Evolutionary conservation across 2,329 filamentous ascomycete genomes (phyloP).

Genomic region (Cytospora leucostoma): DNA sequence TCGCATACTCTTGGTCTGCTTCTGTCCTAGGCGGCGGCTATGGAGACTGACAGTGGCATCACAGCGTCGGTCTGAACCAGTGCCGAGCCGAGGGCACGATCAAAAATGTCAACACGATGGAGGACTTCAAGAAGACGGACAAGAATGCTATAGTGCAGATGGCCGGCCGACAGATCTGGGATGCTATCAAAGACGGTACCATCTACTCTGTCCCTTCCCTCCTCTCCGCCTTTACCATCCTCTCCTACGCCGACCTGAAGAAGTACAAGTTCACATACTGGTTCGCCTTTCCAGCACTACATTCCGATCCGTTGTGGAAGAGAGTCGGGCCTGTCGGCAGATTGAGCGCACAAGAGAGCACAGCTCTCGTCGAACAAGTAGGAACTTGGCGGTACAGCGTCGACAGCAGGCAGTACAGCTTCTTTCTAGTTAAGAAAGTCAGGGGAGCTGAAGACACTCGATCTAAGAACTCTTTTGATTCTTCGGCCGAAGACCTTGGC

Average conservation of each 20-base stretch:
- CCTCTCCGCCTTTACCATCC: slow-evolving; percentile 81
- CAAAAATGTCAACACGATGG: slow-evolving; percentile 93
- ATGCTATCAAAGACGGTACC: slow-evolving; percentile 93
- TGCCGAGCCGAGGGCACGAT: slow-evolving; percentile 91
- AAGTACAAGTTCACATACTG: slow-evolving; percentile 98
- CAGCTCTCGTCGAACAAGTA: slow-evolving; percentile 75
- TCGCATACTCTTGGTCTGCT: neutral
- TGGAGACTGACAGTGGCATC: slow-evolving; percentile 19
- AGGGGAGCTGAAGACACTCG: slow-evolving; percentile 40
- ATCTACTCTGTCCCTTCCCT: slow-evolving; percentile 95
- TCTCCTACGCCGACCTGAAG: slow-evolving; percentile 94
- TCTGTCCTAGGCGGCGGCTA: neutral
- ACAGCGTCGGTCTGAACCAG: slow-evolving; percentile 67
- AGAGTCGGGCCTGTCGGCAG: slow-evolving; percentile 54
- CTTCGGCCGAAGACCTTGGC: slow-evolving; percentile 54
- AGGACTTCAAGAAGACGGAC: slow-evolving; percentile 85
- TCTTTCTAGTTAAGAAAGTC: slow-evolving; percentile 88
- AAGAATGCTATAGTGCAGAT: slow-evolving; percentile 76
- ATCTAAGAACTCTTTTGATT: slow-evolving; percentile 50
- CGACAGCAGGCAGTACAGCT: slow-evolving; percentile 84
- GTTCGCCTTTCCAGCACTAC: slow-evolving; percentile 93
- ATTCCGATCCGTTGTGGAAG: slow-evolving; percentile 84
- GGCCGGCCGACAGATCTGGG: slow-evolving; percentile 87
- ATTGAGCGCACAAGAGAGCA: slow-evolving; percentile 70
- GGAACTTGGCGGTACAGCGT: slow-evolving; percentile 85